A percentile compares a stretch with the other conserved stretches of the same genome.
These are phyloP conservation scores for Diaporthe aspalathi DNA, from an alignment of 2,329 filamentous ascomycete genomes.

Conservation along the genomic window DNA sequence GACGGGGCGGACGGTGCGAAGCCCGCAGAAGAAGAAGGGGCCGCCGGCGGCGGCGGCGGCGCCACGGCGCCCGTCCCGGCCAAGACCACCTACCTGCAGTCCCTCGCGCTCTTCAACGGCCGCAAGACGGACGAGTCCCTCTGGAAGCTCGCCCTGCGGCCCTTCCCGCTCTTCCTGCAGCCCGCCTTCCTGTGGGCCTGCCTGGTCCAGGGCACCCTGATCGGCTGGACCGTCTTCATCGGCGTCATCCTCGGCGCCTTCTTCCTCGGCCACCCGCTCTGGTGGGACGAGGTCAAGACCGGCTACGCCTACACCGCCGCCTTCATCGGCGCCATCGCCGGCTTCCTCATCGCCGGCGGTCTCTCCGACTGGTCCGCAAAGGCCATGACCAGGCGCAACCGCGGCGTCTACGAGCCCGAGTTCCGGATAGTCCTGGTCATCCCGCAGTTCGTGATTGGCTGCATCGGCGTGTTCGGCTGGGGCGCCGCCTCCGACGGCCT, in stretches of 20 bases:
- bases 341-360: conserved; percentile 79
- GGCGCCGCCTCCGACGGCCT: conserved; percentile 77
- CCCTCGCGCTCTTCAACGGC: conserved; percentile 79
- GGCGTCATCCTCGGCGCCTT: conserved; percentile 85
- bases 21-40: not conserved
- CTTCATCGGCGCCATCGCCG: conserved; percentile 83
- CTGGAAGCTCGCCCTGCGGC: conserved; percentile 73
- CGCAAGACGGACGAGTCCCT: conserved; percentile 84
- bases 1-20: conserved; percentile 52
- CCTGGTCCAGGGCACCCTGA: conserved; percentile 87
- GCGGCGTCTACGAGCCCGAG: conserved; percentile 89
- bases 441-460: conserved; percentile 82
- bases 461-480: conserved; percentile 85
- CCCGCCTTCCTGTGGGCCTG: conserved; percentile 84
- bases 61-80: conserved; percentile 47
- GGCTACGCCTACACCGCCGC: conserved; percentile 90
- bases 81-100: conserved; percentile 69
- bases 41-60: not conserved
- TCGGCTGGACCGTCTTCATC: conserved; percentile 96
- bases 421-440: conserved; percentile 87
- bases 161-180: conserved; percentile 85
- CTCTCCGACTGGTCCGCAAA: conserved; percentile 79
- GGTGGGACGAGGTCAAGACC: conserved; percentile 82
- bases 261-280: conserved; percentile 83
- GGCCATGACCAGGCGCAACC: conserved; percentile 78